Base-by-base conservation (phyloP, 192 early-diverging fungal species). In the Pilaira anomala region DNA sequence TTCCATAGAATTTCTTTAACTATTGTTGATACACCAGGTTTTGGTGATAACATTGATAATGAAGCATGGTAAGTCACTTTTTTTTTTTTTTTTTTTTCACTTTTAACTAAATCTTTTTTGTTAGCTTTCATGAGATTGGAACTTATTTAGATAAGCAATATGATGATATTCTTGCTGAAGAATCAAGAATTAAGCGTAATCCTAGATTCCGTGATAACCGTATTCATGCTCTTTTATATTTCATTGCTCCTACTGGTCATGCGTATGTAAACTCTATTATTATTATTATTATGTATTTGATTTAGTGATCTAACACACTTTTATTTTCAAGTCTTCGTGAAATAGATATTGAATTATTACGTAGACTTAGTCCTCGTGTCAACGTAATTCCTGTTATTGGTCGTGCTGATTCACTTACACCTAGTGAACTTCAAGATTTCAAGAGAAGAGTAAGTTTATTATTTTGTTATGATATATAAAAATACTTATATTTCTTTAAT, bases 21-120 rank as follows among this genome's bases (percentile, higher is more conserved):
- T 21, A 89, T 99, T 65, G 90, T 99, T 36, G 97, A 99, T 73
- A 98, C 97, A 45, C 96, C 97, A 25, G 97, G 97, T 11, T 99
- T 98, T 78, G 97, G 96, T 58, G 93, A 98, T 75, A 90, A 93
- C 69, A 88, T 97, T 58, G 95, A 99, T 77, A 92, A 95, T 68
- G 94, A 96, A 78, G 80, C 81, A 48, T 90, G 91, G 92, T 94
- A 81, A 61, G 77, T 58, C 5, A n/a, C 25, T 2, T 16, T 14
- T 13, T 14, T 4, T 16, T 14, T 3, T 46, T 46, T 46, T 18
- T 19, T 18, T 46, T 19, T 16, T 44, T 25, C 9, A 48, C n/a
- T n/a, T n/a, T n/a, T n/a, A 33, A 33, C 3, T 16, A 24, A 21
- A 41, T 3, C 22, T 24, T 3, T 36, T 4, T 25, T 16, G 12